phyloP scores from a whole-genome alignment of 495 filamentous ascomycete species.

The Penicillium malachiteum region DNA sequence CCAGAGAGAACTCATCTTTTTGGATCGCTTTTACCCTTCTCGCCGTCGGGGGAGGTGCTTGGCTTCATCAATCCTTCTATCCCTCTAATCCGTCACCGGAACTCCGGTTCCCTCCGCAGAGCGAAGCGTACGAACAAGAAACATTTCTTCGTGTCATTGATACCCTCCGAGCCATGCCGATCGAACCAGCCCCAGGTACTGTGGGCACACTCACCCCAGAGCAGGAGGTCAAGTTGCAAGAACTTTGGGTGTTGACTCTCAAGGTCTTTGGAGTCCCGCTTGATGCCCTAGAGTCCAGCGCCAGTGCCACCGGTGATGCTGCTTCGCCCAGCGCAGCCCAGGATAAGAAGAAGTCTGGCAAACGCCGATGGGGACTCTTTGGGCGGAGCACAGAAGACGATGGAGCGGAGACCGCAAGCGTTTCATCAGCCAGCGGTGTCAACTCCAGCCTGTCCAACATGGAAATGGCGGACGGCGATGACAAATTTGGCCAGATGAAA shows the following conservation, averaged over 20 bases:
- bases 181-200: conserved; percentile 63
- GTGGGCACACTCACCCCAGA: conserved; percentile 85
- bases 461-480: conserved; percentile 60
- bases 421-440: conserved; percentile 32
- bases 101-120: neutral
- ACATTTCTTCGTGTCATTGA: conserved; percentile 41
- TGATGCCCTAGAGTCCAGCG: conserved; percentile 26
- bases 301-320: conserved; percentile 14
- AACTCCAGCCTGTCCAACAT: conserved; percentile 31
- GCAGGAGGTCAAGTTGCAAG: conserved; percentile 82
- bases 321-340: conserved; percentile 23
- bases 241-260: conserved; percentile 78
- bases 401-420: conserved; percentile 47
- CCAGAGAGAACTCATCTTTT: conserved; percentile 39
- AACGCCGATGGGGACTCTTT: conserved; percentile 61
- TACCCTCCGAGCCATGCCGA: conserved; percentile 41
- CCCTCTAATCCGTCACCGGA: conserved; percentile 2
- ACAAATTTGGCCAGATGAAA: conserved; percentile 91
- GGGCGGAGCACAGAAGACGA: conserved; percentile 55
- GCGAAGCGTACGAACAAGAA: conserved; percentile 12
- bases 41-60: conserved; percentile 35
- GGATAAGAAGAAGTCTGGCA: conserved; percentile 69
- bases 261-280: conserved; percentile 72
- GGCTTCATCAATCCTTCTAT: conserved; percentile 35
- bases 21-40: conserved; percentile 42